A percentile compares a stretch with the other conserved stretches of the same genome.
These are phyloP conservation scores for Beauveria asiatica DNA, from an alignment of 2,329 filamentous ascomycete species.

Conservation along the genomic window DNA sequence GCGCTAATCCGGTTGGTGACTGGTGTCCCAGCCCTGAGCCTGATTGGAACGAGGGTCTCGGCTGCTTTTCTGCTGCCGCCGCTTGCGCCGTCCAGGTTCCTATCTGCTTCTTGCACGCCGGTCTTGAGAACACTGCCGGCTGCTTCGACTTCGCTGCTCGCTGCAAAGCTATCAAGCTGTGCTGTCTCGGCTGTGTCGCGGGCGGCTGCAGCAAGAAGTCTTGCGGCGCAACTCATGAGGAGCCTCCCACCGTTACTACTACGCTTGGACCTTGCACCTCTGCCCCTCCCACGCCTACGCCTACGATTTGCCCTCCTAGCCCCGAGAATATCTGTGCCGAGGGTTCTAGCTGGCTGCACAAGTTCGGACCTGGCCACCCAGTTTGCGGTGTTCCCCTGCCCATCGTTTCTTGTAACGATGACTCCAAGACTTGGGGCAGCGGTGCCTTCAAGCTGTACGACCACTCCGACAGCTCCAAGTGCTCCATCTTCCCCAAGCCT, in stretches of 20 bases:
- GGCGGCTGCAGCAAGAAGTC: conserved; percentile 5
- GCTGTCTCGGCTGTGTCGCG: conserved; percentile 2
- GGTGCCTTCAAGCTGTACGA: conserved; percentile 7
- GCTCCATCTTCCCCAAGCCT: conserved; percentile 4
- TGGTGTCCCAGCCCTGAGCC: conserved; percentile 5
- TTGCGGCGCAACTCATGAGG: neutral
- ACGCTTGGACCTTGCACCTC: neutral
- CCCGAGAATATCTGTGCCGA: conserved; percentile 8
- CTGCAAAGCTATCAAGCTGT: conserved; percentile 1
- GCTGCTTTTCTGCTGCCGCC: neutral
- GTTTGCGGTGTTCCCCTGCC: conserved; percentile 9
- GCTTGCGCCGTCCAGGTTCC: neutral
- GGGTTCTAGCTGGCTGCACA: conserved; percentile 6
- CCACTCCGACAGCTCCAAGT: neutral
- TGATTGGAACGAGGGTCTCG: neutral
- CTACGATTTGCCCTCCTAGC: conserved; percentile 4
- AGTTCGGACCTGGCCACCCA: conserved; percentile 5
- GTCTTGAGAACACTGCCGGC: neutral
- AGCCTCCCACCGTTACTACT: conserved; percentile 3
- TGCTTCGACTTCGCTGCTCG: conserved; percentile 6
- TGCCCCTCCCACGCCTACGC: neutral
- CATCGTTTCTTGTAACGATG: conserved; percentile 7
- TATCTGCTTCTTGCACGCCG: conserved; percentile 4
- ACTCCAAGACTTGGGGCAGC: neutral
- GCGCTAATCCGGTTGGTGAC: conserved; percentile 1